Conservation (phyloP, 2,329 filamentous ascomycete genomes). For the Emmonsiellopsis sp. region DNA sequence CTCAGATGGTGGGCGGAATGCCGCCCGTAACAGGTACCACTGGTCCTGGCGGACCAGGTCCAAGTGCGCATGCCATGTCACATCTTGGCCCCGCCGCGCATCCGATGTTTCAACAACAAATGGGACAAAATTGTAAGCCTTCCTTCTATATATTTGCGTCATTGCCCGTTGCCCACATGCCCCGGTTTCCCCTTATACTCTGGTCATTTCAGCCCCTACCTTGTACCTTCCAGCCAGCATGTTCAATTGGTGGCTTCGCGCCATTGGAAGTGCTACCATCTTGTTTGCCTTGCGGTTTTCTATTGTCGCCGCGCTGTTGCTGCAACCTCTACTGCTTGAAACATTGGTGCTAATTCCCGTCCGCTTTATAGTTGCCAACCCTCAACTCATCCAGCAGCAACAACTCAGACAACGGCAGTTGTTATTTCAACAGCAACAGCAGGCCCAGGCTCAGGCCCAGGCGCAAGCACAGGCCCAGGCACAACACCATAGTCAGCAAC, state of each 20-base stretch:
- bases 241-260: too few relatives aligned
- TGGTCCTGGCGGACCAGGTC: constrained; percentile 40
- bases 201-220: too few relatives aligned
- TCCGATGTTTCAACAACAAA: constrained; percentile 41
- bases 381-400: constrained; percentile 30
- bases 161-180: constrained; percentile 1
- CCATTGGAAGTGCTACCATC: too few relatives aligned
- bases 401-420: constrained; percentile 20
- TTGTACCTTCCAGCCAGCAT: not conserved
- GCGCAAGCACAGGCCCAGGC: constrained; percentile 15
- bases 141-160: not conserved
- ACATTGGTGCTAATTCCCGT: constrained; percentile 4
- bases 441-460: constrained; percentile 19
- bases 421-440: constrained; percentile 24
- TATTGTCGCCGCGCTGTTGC: too few relatives aligned
- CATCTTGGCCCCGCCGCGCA: constrained; percentile 49
- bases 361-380: constrained; percentile 30
- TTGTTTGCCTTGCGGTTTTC: too few relatives aligned
- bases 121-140: constrained; percentile 34
- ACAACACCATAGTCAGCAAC: constrained; percentile 19
- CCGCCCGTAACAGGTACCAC: constrained; percentile 48
- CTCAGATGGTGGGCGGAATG: constrained; percentile 57
- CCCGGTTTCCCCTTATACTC: too few relatives aligned
- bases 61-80: constrained; percentile 51
- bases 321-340: not conserved